Percentiles rank a stretch among this genome's conserved stretches.
These are phyloP conservation scores for Blumeria graminis DNA, from an alignment of 2,329 filamentous ascomycete species.

Conservation along the genomic window DNA sequence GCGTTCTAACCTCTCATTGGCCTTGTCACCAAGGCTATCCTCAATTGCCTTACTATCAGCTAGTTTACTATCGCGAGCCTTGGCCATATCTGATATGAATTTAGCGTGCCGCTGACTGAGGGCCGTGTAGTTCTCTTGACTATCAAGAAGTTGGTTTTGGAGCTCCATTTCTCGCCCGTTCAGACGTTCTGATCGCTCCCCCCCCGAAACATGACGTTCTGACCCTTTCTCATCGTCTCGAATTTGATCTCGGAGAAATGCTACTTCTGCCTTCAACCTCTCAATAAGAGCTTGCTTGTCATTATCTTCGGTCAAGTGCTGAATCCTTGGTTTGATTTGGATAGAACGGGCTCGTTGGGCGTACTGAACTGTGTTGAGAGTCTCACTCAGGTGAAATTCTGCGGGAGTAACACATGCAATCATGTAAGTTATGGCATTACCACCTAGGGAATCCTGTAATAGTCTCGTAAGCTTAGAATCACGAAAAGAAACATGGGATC, in stretches of 20 bases:
- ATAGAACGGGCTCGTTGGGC: constrained; percentile 89
- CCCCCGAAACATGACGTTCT: constrained; percentile 25
- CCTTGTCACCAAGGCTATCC: constrained; percentile 46
- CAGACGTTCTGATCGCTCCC: constrained; percentile 52
- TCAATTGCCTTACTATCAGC: constrained; percentile 32
- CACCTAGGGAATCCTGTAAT: constrained; percentile 85
- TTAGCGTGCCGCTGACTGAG: constrained; percentile 86
- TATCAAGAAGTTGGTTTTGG: constrained; percentile 78
- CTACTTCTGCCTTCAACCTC: constrained; percentile 74
- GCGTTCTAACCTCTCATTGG: constrained; percentile 69
- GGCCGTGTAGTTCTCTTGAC: constrained; percentile 83
- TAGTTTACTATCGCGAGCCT: constrained; percentile 47
- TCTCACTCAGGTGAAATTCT: constrained; percentile 93
- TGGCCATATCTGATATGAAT: constrained; percentile 80
- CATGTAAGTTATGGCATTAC: constrained; percentile 98
- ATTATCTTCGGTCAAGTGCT: constrained; percentile 53
- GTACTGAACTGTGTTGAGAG: constrained; percentile 91
- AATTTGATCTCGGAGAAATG: constrained; percentile 84
- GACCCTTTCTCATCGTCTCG: constrained; percentile 52
- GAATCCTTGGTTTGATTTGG: constrained; percentile 90
- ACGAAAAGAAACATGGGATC: constrained; percentile 86
- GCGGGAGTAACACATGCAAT: constrained; percentile 94
- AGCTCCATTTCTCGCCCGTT: constrained; percentile 72
- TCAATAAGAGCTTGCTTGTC: constrained; percentile 92
- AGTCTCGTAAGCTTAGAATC: constrained; percentile 92